These are phyloP conservation scores for Colletotrichum lupini DNA, from an alignment of 2,329 filamentous ascomycete genomes.

Conservation along the genomic window DNA sequence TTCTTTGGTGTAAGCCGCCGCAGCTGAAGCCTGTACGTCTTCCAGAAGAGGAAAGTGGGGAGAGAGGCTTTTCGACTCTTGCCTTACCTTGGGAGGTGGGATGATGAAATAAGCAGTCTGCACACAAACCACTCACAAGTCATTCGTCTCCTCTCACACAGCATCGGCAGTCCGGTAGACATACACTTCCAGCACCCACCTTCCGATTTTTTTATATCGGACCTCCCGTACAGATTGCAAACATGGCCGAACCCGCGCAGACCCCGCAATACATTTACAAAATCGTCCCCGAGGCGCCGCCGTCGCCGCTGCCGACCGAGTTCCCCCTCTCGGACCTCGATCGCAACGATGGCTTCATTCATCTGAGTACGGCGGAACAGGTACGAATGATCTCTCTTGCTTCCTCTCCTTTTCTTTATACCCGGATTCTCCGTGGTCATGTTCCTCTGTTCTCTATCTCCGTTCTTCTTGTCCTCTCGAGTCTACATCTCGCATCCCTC, in stretches of 20 bases:
- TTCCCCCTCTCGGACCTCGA: conserved; percentile 71
- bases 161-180: too few species aligned
- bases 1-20: not conserved
- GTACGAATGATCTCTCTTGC: conserved; percentile 44
- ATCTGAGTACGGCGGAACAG: conserved; percentile 68
- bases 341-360: conserved; percentile 69
- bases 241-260: conserved; percentile 40
- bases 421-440: not conserved
- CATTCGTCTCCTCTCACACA: not conserved
- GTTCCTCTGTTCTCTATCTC: not conserved
- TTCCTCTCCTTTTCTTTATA: not conserved
- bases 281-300: conserved; percentile 65
- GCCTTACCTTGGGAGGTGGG: not conserved
- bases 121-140: not conserved
- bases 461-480: too few species aligned
- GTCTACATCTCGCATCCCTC: too few species aligned
- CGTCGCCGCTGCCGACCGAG: conserved; percentile 61
- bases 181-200: too few species aligned
- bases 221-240: too few species aligned
- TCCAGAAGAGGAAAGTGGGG: not conserved
- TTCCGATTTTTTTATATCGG: too few species aligned
- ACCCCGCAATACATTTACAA: conserved; percentile 66
- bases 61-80: not conserved
- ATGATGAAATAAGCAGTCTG: not conserved
- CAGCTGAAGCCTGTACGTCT: not conserved